A percentile compares a stretch with the other conserved stretches of the same genome.
Evolutionary conservation across 148 eudicot genomes (phyloP).

Genomic region (Silene uniflora): DNA sequence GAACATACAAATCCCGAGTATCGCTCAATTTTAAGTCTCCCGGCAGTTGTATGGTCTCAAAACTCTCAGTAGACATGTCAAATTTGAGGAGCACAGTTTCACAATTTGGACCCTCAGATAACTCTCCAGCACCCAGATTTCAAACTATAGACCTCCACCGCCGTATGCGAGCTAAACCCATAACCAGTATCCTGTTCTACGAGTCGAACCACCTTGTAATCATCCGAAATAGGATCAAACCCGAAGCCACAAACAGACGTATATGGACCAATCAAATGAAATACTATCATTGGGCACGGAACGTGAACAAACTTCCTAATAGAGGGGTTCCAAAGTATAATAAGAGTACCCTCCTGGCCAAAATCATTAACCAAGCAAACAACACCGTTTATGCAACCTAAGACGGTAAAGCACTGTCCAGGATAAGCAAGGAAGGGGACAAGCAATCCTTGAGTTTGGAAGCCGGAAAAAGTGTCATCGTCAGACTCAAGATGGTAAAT

Average conservation of each 20-base stretch:
- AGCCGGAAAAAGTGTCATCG: too few species aligned
- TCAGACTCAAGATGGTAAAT: too few species aligned
- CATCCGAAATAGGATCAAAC: not conserved
- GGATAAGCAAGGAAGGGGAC: too few species aligned
- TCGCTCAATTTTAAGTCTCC: not conserved
- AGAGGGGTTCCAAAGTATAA: too few species aligned
- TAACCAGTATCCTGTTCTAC: not conserved
- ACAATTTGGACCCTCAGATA: not conserved
- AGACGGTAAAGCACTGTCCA: too few species aligned
- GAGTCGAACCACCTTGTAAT: constrained; percentile 1
- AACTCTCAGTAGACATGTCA: not conserved
- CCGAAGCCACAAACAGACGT: constrained; percentile 1
- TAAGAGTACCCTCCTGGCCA: too few species aligned
- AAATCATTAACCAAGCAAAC: too few species aligned
- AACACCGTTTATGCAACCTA: too few species aligned
- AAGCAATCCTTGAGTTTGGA: too few species aligned
- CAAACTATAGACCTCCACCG: not conserved
- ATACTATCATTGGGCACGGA: not conserved
- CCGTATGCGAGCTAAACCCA: not conserved
- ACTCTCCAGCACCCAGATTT: not conserved
- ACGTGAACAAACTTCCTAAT: not conserved
- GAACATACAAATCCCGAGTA: not conserved
- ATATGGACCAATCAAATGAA: not conserved
- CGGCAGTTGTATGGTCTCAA: not conserved
- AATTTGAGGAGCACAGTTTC: not conserved